A percentile compares a stretch with the other conserved stretches of the same genome.
These are phyloP conservation scores for Cystobasidium sp. DNA, from an alignment of 1,284 basidiomycete genomes.

Conservation along the genomic window DNA sequence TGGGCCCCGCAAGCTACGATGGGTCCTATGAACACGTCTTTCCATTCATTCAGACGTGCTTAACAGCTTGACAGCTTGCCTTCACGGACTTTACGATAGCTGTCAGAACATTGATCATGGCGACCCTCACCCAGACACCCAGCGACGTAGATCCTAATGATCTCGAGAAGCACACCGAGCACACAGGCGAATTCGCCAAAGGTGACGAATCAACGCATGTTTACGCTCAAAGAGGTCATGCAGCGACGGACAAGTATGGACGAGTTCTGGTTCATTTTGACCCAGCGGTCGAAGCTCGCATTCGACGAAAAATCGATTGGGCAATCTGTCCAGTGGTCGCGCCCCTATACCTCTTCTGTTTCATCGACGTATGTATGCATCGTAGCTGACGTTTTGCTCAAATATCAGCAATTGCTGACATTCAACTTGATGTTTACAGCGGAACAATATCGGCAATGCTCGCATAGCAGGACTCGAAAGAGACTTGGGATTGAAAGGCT, in stretches of 20 bases:
- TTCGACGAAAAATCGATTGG: conserved; percentile 22
- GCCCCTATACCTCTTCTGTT: conserved; percentile 21
- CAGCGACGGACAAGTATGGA: conserved; percentile 31
- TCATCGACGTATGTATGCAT: conserved; percentile 1
- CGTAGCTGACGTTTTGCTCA: neutral
- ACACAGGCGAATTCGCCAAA: no score
- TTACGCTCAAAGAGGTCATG: conserved; percentile 22
- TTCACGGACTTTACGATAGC: no score
- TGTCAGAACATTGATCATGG: no score
- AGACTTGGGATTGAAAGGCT: conserved; percentile 63
- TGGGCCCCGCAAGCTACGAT: no score
- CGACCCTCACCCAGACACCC: no score
- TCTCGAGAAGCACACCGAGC: no score
- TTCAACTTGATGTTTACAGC: neutral
- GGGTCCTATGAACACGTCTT: no score
- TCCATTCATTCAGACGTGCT: no score
- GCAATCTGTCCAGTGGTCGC: conserved; percentile 11
- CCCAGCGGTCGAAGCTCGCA: conserved; percentile 21
- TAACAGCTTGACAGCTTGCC: no score
- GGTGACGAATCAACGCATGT: neutral
- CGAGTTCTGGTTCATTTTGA: conserved; percentile 23
- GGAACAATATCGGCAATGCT: conserved; percentile 60
- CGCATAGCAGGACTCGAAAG: conserved; percentile 65
- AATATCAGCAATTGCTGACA: neutral
- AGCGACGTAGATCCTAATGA: no score